Base-by-base conservation (phyloP, 352 stramenopile species). In the Albugo laibachii region DNA sequence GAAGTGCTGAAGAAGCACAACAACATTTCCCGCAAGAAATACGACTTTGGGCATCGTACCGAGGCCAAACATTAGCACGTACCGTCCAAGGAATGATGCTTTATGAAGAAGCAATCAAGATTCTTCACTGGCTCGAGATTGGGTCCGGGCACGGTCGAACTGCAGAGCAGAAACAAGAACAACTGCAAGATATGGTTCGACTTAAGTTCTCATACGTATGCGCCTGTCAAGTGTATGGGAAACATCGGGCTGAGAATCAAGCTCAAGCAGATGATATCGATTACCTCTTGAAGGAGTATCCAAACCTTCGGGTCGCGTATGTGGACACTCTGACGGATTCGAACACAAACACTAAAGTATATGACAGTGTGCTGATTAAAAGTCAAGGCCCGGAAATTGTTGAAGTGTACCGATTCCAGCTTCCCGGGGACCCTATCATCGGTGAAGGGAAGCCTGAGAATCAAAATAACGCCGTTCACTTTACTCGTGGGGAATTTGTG, bases 191-290 rank as follows among this genome's bases (percentile, higher is more conserved):
- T 42, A 85, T 85, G 73, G 73, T 85, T 4, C 66, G 67, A 11
- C 58, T 85, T 40, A 85, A 85, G 53, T 85, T 85, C 48, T 83
- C 70, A 36, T 85, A 85, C 54, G 80, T 85, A 56, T 83, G 70
- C 50, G 73, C 70, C 45, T 85, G 73, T 68, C 73, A 85, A 56
- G 73, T 85, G 60, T 85, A 85, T 47, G 73, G 73, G 48, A 83
- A 83, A 50, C 73, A 85, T 55, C 63, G 66, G n/a, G 65, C 58
- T 1, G 70, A 85, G 50, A 59, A 59, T 37, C 81, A 85, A 21
- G 18, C 59, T 13, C 73, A 85, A 41, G 73, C 73, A 10, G 59
- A 70, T 44, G 73, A 85, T 50, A 83, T 85, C 27, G 73, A 85
- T 48, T 85, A 77, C 36, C 52, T 85, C 36, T 52, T 85, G 20